A percentile compares a stretch with the other conserved stretches of the same genome.
phyloP scores from a whole-genome alignment of 2,329 filamentous ascomycete genomes.

The Didymella sp. region DNA sequence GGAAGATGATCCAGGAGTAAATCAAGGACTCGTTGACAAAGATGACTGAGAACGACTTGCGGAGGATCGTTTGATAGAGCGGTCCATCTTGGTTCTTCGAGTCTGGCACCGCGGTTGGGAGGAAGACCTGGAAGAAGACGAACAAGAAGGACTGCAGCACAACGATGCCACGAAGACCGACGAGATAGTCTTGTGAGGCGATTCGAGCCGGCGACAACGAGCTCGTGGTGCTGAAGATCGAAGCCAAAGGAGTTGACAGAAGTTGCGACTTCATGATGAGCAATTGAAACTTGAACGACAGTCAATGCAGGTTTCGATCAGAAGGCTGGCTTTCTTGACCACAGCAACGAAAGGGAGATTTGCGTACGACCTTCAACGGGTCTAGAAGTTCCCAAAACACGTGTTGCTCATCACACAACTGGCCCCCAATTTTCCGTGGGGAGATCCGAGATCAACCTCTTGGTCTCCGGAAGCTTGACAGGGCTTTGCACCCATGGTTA shows the following conservation, averaged over 20 bases:
- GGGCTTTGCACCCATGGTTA: slow-evolving; percentile 2
- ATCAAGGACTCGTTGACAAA: slow-evolving; percentile 57
- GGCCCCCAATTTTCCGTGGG: slow-evolving; percentile 18
- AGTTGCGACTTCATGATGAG: slow-evolving; percentile 31
- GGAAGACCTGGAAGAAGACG: slow-evolving; percentile 55
- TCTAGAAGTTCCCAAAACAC: slow-evolving; percentile 13
- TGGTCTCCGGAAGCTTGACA: slow-evolving; percentile 17
- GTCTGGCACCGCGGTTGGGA: slow-evolving; percentile 51
- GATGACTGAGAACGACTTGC: slow-evolving; percentile 55
- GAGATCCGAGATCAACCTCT: slow-evolving; percentile 31
- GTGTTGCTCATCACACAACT: slow-evolving; percentile 3
- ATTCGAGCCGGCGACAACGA: slow-evolving; percentile 19
- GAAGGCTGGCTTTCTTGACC: slow-evolving; percentile 3
- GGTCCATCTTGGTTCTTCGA: slow-evolving; percentile 49
- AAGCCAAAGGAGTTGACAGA: slow-evolving; percentile 22
- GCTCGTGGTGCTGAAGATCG: slow-evolving; percentile 22
- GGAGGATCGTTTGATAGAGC: slow-evolving; percentile 51
- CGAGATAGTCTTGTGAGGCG: slow-evolving; percentile 47
- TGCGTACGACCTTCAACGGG: slow-evolving; percentile 8
- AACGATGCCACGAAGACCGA: slow-evolving; percentile 55
- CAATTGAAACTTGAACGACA: slow-evolving; percentile 3
- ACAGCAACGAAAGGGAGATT: neutral
- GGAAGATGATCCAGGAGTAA: slow-evolving; percentile 55
- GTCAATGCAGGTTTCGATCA: neutral
- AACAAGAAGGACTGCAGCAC: slow-evolving; percentile 55